Base-by-base conservation (phyloP, 805 yeast species). In the Saturnispora sanitii region DNA sequence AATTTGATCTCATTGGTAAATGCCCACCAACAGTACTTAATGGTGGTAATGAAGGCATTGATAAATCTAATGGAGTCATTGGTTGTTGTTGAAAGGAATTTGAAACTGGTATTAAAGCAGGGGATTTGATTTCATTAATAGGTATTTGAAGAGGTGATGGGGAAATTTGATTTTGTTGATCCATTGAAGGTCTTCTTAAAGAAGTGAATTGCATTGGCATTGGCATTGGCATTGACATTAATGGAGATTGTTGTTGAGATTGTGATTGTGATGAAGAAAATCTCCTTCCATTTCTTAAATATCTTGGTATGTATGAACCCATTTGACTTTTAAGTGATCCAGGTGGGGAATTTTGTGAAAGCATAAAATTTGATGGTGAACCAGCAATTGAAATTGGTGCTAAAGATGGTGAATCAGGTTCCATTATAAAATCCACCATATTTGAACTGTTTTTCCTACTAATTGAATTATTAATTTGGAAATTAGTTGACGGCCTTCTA, bases 311-410 rank as follows among this genome's bases (percentile, higher is more conserved):
- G 21, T 38, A 38, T n/a, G 41, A 22, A 25, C 41, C 37, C 37
- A 33, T 34, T n/a, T 40, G 34, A 15, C 18, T 35, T 16, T 60
- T 46, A 49, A 51, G 40, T 1, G 65, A 59, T 11, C 47, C 49
- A 15, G 79, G 78, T 1, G 79, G 79, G 0, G 79, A 71, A 39
- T 68, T 70, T 17, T 71, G 65, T n/a, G 67, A 62, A 34, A 75
- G 56, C 66, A 73, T 68, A 45, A 74, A 72, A 37, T 72, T 55
- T 4, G 78, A 71, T 1, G 80, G 80, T 1, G 77, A 71, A 5
- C 74, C 76, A 2, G 71, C 70, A 13, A 73, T 37, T 4, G 77
- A 71, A 1, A 69, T 65, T 2, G 80, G 78, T 33, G 61, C 68
- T 39, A 75, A 57, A 40, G 63, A 62, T 0, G 79, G 79, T 1